These are phyloP conservation scores for Starmerella scarabaei DNA, from an alignment of 805 yeast species.

Conservation along the genomic window DNA sequence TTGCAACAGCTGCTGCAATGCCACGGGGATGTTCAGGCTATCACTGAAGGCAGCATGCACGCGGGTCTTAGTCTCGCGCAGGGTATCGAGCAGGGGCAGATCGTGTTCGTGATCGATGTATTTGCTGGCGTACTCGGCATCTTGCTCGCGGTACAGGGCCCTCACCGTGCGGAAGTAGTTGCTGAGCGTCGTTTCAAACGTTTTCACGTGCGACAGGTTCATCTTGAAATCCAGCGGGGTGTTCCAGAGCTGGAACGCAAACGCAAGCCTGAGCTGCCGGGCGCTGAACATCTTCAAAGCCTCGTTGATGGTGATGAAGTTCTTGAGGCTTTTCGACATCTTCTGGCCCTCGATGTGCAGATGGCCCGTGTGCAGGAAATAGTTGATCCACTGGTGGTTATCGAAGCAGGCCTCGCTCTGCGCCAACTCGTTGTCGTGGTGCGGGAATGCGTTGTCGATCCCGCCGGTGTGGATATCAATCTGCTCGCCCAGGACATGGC, in stretches of 20 bases:
- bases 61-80: slow-evolving; percentile 39
- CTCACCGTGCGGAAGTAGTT: slow-evolving; percentile 82
- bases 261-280: slow-evolving; percentile 80
- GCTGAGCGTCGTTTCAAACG: slow-evolving; percentile 58
- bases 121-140: slow-evolving; percentile 42
- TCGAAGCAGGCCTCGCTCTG: slow-evolving; percentile 90
- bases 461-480: slow-evolving; percentile 98
- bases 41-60: slow-evolving; percentile 79
- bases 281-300: slow-evolving; percentile 60
- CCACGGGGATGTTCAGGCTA: slow-evolving; percentile 69
- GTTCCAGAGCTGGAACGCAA: slow-evolving; percentile 88
- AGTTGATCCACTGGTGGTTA: slow-evolving; percentile 90
- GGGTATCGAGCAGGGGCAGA: slow-evolving; percentile 38
- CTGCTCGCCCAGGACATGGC: slow-evolving; percentile 65
- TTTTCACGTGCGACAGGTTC: slow-evolving; percentile 59
- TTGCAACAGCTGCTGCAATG: slow-evolving; percentile 50
- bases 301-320: slow-evolving; percentile 87
- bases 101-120: slow-evolving; percentile 37
- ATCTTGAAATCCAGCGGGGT: slow-evolving; percentile 85
- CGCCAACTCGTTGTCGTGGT: slow-evolving; percentile 96
- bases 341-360: slow-evolving; percentile 97
- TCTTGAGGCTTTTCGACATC: slow-evolving; percentile 90
- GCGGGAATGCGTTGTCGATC: slow-evolving; percentile 94
- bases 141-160: slow-evolving; percentile 60
- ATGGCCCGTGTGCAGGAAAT: slow-evolving; percentile 94